phyloP scores from a whole-genome alignment of 2,329 filamentous ascomycete species.

The Orbilia quercus region DNA sequence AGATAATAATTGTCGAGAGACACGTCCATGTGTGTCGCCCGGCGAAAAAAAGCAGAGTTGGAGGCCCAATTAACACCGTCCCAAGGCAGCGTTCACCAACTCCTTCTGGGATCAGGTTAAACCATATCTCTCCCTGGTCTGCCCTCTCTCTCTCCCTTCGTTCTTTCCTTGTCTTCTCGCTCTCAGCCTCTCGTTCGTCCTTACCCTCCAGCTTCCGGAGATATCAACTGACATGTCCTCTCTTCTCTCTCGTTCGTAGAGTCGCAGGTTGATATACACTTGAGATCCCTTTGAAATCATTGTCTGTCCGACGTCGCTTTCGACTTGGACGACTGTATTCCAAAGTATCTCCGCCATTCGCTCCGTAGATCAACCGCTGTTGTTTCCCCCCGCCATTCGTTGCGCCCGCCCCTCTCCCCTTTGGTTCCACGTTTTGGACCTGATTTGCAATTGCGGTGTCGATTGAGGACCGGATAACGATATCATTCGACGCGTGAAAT shows the following conservation, averaged over 20 bases:
- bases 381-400: constrained; percentile 60
- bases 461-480: constrained; percentile 51
- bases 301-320: constrained; percentile 25
- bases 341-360: constrained; percentile 51
- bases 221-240: constrained; percentile 56
- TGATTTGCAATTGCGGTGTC: constrained; percentile 21
- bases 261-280: constrained; percentile 59
- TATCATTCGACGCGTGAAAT: constrained; percentile 54
- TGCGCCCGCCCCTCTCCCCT: constrained; percentile 40
- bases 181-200: constrained; percentile 51
- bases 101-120: constrained; percentile 53
- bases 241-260: constrained; percentile 55
- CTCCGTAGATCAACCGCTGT: constrained; percentile 31
- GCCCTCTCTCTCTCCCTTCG: constrained; percentile 49
- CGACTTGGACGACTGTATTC: constrained; percentile 28
- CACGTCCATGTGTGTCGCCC: constrained; percentile 55
- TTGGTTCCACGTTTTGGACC: constrained; percentile 24
- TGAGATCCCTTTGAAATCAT: constrained; percentile 54
- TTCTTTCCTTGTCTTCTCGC: constrained; percentile 53
- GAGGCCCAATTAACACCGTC: constrained; percentile 43
- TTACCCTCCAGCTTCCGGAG: constrained; percentile 50
- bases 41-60: constrained; percentile 37
- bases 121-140: constrained; percentile 52
- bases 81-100: constrained; percentile 55
- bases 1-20: constrained; percentile 52